Base-by-base conservation (phyloP, 345 rosid genomes). In the Carallia brachiata region DNA sequence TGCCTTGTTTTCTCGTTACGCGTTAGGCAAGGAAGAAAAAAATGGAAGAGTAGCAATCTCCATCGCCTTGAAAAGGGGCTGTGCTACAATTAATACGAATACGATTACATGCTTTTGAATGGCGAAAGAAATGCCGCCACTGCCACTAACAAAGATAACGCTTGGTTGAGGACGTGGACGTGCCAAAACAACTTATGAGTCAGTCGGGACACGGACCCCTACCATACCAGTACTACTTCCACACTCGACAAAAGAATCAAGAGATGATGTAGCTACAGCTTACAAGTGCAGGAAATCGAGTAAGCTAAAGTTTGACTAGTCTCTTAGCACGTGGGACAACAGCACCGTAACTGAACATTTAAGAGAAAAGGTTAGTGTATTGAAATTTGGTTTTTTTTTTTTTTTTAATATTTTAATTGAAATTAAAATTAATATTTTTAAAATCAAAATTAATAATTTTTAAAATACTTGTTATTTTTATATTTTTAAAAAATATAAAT, bases 231-330 rank as follows among this genome's bases (percentile, higher is more conserved):
- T 36, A 31, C 27, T 16, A 50, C 71, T 71, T 79, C 39, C 71
- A 66, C 36, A 12, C 16, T 34, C 13, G 57, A 72, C 48, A 36
- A 63, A 66, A 23, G 27, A 62, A 55, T 39, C 23, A 23, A 23
- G 23, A 28, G 36, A 44, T 55, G 36, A 52, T 57, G 12, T 30
- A 44, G 56, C 74, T 56, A 27, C 48, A 62, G 23, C 57, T 8
- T 63, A 65, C 61, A 61, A 27, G 17, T 27, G 36, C 23, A 23
- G 23, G 23, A 23, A 23, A 23, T 36, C 18, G 66, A 36, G 62
- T 40, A 65, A 50, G 70, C 63, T 55, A 67, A 65, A 72, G 34
- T 75, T 81, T 81, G 80, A 78, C 79, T 32, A 60, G 73, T 67
- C 69, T 40, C 37, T 68, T 55, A 36, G 16, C 15, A 13, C 67